Evolutionary conservation across 2,329 filamentous ascomycete species (phyloP).

Genomic region (Aspergillus caelatus): DNA sequence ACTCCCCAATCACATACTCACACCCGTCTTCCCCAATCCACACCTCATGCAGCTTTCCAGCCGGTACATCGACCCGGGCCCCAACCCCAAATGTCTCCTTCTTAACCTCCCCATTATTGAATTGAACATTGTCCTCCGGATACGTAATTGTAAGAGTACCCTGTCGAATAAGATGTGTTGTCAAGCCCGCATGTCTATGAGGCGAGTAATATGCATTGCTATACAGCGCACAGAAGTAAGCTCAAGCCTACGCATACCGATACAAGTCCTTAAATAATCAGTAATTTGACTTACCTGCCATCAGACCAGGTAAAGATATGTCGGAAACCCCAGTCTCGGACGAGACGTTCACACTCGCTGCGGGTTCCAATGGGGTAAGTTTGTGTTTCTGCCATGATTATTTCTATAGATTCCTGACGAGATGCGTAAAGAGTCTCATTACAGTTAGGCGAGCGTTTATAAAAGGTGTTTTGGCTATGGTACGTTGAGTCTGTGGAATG

Average conservation of each 20-base stretch:
- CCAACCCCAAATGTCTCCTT: conserved; percentile 61
- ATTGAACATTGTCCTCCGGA: conserved; percentile 50
- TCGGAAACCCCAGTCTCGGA: conserved; percentile 61
- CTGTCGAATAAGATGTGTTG: conserved; percentile 62
- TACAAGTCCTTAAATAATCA: too few relatives aligned
- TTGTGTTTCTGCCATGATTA: conserved; percentile 28
- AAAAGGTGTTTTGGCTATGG: background rate
- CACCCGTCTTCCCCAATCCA: conserved; percentile 63
- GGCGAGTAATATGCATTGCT: conserved; percentile 64
- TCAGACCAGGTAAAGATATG: conserved; percentile 66
- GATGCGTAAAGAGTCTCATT: too few relatives aligned
- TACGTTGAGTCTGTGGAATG: background rate
- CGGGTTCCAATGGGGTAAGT: conserved; percentile 38
- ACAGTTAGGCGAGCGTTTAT: too few relatives aligned
- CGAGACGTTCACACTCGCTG: conserved; percentile 56
- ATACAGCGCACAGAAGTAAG: conserved; percentile 4
- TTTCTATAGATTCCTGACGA: background rate
- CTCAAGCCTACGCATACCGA: too few relatives aligned
- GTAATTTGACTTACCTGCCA: conserved; percentile 49
- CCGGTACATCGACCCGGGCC: conserved; percentile 60
- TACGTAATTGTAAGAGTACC: conserved; percentile 62
- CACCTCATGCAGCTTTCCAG: conserved; percentile 60
- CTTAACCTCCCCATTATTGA: conserved; percentile 31
- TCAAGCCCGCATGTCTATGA: conserved; percentile 58
- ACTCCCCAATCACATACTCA: conserved; percentile 64